Percentiles rank a stretch among this genome's conserved stretches.
Conservation (phyloP, 352 stramenopile species). For the Phytophthora meadii region DNA sequence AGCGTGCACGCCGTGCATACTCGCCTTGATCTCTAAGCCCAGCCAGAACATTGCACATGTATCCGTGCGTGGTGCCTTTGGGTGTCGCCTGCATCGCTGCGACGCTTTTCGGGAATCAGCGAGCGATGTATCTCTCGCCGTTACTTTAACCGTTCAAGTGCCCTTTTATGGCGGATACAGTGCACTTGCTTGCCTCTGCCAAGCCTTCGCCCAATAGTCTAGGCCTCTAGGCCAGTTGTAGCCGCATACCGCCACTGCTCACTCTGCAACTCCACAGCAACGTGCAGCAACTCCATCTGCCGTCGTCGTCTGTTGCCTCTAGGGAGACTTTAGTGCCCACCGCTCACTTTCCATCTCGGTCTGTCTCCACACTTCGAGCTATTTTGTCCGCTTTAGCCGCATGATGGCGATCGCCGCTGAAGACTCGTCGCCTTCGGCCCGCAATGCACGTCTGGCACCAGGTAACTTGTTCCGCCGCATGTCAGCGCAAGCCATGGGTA, state of each 20-base stretch:
- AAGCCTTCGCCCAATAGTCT: too few species aligned
- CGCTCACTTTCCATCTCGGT: constrained; percentile 33
- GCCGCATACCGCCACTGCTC: neutral
- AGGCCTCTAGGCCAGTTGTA: constrained; percentile 6
- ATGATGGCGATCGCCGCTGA: constrained; percentile 29
- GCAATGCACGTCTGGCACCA: constrained; percentile 22
- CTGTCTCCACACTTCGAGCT: neutral
- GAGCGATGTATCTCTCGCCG: constrained; percentile 32
- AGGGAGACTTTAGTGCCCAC: constrained; percentile 3
- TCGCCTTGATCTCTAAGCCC: neutral
- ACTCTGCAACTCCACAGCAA: constrained; percentile 17
- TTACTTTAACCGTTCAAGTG: constrained; percentile 18
- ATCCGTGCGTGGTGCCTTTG: neutral
- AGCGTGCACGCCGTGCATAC: too few species aligned
- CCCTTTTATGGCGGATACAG: constrained; percentile 21
- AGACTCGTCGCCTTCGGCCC: constrained; percentile 9
- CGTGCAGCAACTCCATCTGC: constrained; percentile 10
- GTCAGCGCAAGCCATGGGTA: constrained; percentile 69
- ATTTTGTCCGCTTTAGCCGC: neutral
- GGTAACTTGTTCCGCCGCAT: constrained; percentile 59
- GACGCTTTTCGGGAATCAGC: constrained; percentile 18
- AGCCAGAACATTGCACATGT: neutral
- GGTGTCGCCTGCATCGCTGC: constrained; percentile 11
- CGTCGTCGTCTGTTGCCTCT: constrained; percentile 18
- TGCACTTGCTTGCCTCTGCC: constrained; percentile 14